These are phyloP conservation scores for Teunomyces funiuensis DNA, from an alignment of 805 yeast genomes.

Conservation along the genomic window DNA sequence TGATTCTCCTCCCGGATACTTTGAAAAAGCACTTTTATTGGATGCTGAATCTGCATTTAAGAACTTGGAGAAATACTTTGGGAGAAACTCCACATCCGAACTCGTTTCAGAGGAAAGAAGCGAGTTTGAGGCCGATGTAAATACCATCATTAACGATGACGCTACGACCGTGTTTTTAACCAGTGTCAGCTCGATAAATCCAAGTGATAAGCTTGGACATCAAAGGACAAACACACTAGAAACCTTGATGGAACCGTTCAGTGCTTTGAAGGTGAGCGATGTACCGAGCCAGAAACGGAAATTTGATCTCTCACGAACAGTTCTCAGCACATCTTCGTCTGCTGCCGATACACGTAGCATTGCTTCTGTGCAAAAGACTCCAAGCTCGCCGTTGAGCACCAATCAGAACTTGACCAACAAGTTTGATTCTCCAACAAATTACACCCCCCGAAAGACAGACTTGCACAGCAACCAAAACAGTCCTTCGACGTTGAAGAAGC, in stretches of 20 bases:
- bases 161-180: slow-evolving; percentile 1
- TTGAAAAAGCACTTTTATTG: slow-evolving; percentile 54
- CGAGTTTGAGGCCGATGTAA: slow-evolving; percentile 2
- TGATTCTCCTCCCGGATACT: slow-evolving; percentile 61
- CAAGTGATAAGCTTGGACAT: slow-evolving; percentile 9
- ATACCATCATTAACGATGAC: slow-evolving; percentile 4
- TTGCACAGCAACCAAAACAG: slow-evolving; percentile 19
- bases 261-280: slow-evolving; percentile 7
- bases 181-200: neutral
- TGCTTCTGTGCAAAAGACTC: slow-evolving; percentile 9
- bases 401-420: slow-evolving; percentile 19
- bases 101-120: neutral
- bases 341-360: slow-evolving; percentile 11
- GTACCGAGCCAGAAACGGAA: slow-evolving; percentile 10
- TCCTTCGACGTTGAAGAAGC: slow-evolving; percentile 27
- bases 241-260: slow-evolving; percentile 17
- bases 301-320: slow-evolving; percentile 20
- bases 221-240: slow-evolving; percentile 15
- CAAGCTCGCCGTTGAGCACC: slow-evolving; percentile 19
- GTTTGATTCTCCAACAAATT: slow-evolving; percentile 12
- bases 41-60: slow-evolving; percentile 49
- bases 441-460: slow-evolving; percentile 17
- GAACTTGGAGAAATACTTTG: slow-evolving; percentile 40
- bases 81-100: slow-evolving; percentile 16
- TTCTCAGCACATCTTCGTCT: slow-evolving; percentile 14